phyloP scores from a whole-genome alignment of 345 rosid species.

The Lepidium sativum region DNA sequence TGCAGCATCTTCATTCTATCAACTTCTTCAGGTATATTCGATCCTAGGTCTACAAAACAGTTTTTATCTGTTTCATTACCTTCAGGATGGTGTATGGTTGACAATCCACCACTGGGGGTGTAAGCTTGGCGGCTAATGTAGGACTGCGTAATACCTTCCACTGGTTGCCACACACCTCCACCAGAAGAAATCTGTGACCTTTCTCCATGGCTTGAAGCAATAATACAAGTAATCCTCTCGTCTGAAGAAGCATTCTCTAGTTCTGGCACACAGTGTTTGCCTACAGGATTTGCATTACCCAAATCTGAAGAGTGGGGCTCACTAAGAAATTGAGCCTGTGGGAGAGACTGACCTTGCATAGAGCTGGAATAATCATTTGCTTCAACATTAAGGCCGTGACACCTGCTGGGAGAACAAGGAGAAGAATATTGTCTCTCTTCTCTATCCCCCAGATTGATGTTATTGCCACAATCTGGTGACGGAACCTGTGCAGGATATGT shows the following conservation, averaged over 20 bases:
- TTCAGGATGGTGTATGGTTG: constrained; percentile 38
- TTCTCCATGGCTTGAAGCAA: constrained; percentile 34
- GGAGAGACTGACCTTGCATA: constrained; percentile 19
- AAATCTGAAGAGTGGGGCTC: constrained; percentile 27
- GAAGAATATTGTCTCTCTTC: constrained; percentile 17
- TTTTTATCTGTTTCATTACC: constrained; percentile 33
- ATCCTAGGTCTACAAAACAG: constrained; percentile 48
- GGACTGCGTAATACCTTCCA: constrained; percentile 26
- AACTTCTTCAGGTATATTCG: constrained; percentile 39
- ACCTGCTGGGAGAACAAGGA: constrained; percentile 19
- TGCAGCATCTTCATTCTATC: constrained; percentile 40
- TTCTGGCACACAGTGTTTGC: constrained; percentile 29
- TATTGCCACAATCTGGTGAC: constrained; percentile 24
- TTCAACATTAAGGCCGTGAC: constrained; percentile 2
- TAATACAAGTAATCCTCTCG: constrained; percentile 34
- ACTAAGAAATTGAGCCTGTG: constrained; percentile 25
- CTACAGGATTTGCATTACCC: constrained; percentile 29
- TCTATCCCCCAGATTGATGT: neutral
- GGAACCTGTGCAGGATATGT: constrained; percentile 33
- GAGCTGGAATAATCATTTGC: constrained; percentile 19
- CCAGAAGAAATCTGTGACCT: constrained; percentile 37
- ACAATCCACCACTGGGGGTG: constrained; percentile 38
- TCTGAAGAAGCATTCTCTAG: constrained; percentile 37
- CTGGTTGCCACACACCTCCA: constrained; percentile 57
- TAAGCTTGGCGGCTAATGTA: constrained; percentile 34